Evolutionary conservation across 148 eudicot genomes (phyloP).

Genomic region (Amaranthus palmeri): DNA sequence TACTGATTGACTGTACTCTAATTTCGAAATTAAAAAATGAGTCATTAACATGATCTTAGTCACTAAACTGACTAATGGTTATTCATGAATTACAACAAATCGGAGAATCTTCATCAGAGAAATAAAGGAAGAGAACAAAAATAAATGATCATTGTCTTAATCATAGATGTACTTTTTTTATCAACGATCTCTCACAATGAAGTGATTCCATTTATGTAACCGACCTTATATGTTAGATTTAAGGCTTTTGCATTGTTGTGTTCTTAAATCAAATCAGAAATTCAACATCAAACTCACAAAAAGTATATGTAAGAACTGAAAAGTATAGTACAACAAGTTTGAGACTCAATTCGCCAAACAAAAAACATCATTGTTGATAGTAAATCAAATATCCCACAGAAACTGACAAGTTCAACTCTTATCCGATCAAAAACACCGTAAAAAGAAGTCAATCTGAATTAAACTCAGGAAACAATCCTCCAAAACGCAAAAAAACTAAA

Average conservation of each 20-base stretch:
- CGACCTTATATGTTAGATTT: no score
- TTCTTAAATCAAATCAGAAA: background rate
- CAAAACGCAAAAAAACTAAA: background rate
- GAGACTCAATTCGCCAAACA: background rate
- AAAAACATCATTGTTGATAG: background rate
- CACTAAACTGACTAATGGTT: background rate
- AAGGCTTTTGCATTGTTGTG: no score
- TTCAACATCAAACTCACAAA: background rate
- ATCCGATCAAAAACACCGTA: background rate
- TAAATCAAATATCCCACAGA: background rate
- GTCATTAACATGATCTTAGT: background rate
- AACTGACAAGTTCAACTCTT: background rate
- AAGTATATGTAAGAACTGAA: background rate
- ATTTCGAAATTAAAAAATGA: background rate
- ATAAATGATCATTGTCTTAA: no score
- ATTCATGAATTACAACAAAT: background rate
- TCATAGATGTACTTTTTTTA: no score
- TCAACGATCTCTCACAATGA: no score
- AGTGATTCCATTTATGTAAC: no score
- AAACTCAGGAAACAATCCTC: background rate
- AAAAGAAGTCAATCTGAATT: conserved; percentile 1
- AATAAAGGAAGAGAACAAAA: no score
- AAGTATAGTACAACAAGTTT: background rate
- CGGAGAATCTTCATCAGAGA: background rate
- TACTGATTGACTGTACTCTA: background rate